Conservation (phyloP, 768 basidiomycete species). For the Gymnopilus junonius region DNA sequence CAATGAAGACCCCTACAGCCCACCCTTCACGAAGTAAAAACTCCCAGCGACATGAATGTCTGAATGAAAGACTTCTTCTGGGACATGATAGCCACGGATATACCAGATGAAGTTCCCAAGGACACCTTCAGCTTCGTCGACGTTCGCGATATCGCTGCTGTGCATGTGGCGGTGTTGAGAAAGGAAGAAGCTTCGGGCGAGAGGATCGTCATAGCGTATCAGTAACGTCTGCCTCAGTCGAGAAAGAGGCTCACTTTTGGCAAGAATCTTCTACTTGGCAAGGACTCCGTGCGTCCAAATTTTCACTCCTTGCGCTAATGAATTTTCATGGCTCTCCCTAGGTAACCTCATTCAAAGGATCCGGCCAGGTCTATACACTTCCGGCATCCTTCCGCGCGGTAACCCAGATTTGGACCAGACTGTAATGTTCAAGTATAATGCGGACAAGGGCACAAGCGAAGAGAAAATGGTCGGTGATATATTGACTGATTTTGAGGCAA, state of each 20-base stretch:
- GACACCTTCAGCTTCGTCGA: slow-evolving; percentile 38
- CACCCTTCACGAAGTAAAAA: background rate
- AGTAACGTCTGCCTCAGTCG: background rate
- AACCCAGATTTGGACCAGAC: background rate
- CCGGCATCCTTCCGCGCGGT: background rate
- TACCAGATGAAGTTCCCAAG: slow-evolving; percentile 17
- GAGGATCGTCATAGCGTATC: slow-evolving; percentile 46
- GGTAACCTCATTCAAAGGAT: background rate
- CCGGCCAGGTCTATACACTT: background rate
- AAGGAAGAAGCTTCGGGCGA: slow-evolving; percentile 53
- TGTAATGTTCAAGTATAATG: background rate
- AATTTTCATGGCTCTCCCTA: background rate
- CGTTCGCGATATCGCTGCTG: slow-evolving; percentile 56
- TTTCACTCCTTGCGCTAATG: no score
- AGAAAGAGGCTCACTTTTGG: background rate
- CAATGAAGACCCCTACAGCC: background rate
- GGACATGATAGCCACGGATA: slow-evolving; percentile 12
- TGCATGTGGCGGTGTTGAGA: slow-evolving; percentile 54
- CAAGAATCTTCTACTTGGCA: slow-evolving; percentile 1
- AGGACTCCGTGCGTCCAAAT: no score
- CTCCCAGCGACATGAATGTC: slow-evolving; percentile 1
- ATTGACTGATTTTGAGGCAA: background rate
- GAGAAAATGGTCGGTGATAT: background rate
- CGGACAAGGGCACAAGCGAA: background rate
- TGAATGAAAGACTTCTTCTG: slow-evolving; percentile 16